Base-by-base conservation (phyloP, 2,329 filamentous ascomycete genomes). In the Talaromyces marneffei region DNA sequence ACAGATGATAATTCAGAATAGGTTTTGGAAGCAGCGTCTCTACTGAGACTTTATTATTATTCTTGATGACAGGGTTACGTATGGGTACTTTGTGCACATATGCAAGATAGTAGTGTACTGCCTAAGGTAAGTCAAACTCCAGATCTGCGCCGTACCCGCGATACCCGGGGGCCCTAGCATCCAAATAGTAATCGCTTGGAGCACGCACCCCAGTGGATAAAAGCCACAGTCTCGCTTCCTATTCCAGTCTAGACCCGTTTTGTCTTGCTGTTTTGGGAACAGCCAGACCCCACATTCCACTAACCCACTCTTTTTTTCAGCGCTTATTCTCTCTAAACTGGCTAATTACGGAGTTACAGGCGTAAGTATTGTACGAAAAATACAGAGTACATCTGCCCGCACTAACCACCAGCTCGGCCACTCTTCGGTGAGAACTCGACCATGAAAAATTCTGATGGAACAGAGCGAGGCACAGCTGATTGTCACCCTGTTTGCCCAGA, bases 261-360 rank as follows among this genome's bases (percentile, higher is more conserved):
- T 12, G 25, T 23, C 20, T 44, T 57, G 27, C 54, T 42, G 48
- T 35, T 52, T 52, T 52, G 27, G 29, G 29, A 20, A 1, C 29
- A 33, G 9, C 29, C 48, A 31, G 31, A 52, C 42, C 86, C 86
- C 8, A 70, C 67, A 70, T 66, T 59, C 64, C 66, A 64, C 62
- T 65, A 59, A 57, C 57, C 60, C 55, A 52, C 44, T 54, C 20
- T 60, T 39, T 52, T n/a, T 53, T 53, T 37, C 65, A 66, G 59
- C 52, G 62, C 65, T 62, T 65, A 59, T 63, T 61, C 62, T 62
- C 66, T 60, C n/a, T 60, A 40, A 18, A 7, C 9, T 25, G n/a
- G n/a, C n/a, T n/a, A n/a, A n/a, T n/a, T n/a, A n/a, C n/a, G n/a
- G n/a, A n/a, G n/a, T n/a, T n/a, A n/a, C n/a, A n/a, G n/a, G 5